Evolutionary conservation across 768 basidiomycete species (phyloP).

Genomic region (Lactifluus piperatus): DNA sequence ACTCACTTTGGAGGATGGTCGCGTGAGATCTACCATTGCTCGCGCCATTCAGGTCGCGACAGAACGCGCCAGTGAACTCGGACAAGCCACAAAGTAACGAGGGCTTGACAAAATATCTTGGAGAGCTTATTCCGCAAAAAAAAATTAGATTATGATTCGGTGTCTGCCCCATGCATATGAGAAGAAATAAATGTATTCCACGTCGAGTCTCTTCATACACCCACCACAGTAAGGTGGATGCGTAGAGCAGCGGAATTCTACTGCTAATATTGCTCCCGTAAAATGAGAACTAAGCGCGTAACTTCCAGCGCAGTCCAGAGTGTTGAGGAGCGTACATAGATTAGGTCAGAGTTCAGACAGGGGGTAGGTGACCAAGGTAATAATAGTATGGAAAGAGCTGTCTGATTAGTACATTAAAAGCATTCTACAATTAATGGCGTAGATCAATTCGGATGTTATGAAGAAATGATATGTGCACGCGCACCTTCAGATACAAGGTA

Average conservation of each 20-base stretch:
- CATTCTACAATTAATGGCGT: not conserved
- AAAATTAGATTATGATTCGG: not conserved
- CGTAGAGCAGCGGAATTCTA: constrained; percentile 24
- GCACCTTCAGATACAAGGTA: constrained; percentile 8
- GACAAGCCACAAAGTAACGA: constrained; percentile 48
- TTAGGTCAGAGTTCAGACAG: not conserved
- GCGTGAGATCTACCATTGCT: constrained; percentile 89
- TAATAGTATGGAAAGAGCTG: not conserved
- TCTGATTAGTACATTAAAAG: not conserved
- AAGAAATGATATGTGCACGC: not conserved
- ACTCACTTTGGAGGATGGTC: constrained; percentile 87
- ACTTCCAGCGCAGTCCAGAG: constrained; percentile 78
- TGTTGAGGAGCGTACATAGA: constrained; percentile 73
- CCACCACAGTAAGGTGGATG: constrained; percentile 19
- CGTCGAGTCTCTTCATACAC: constrained; percentile 16
- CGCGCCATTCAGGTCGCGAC: constrained; percentile 92
- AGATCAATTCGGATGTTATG: not conserved
- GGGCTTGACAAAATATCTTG: not conserved
- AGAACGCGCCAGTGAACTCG: constrained; percentile 77
- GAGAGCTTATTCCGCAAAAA: not conserved
- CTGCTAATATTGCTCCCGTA: constrained; percentile 70
- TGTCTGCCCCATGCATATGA: not conserved
- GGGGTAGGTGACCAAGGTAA: not conserved
- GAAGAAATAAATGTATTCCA: constrained; percentile 22
- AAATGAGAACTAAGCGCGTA: constrained; percentile 92